Percentiles rank a stretch among this genome's conserved stretches.
phyloP scores from a whole-genome alignment of 1,284 basidiomycete species.

The Apiotrichum veenhuisii region DNA sequence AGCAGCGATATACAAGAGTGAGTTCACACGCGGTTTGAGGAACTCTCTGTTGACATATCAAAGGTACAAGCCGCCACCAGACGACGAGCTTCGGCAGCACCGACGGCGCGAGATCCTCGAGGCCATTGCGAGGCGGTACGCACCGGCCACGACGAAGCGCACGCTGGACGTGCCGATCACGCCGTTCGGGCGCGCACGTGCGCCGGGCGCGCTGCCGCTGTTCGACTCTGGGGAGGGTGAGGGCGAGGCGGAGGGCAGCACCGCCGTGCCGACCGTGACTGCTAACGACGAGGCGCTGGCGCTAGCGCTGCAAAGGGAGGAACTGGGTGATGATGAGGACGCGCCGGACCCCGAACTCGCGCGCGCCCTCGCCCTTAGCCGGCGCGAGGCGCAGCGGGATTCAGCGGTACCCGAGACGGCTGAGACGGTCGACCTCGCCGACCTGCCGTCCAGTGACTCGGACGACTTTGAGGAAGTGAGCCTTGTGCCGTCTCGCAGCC shows the following conservation, averaged over 20 bases:
- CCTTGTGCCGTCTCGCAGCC: slow-evolving; percentile 20
- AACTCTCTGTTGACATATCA: background rate
- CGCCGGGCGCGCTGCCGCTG: slow-evolving; percentile 50
- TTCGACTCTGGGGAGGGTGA: slow-evolving; percentile 61
- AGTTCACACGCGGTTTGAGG: background rate
- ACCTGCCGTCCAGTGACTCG: slow-evolving; percentile 3
- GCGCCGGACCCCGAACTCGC: slow-evolving; percentile 38
- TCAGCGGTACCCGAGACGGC: background rate
- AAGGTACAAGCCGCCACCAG: slow-evolving; percentile 37
- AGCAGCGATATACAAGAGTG: slow-evolving; percentile 14
- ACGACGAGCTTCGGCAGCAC: slow-evolving; percentile 66
- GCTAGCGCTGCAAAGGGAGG: slow-evolving; percentile 46
- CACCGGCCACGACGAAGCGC: slow-evolving; percentile 47
- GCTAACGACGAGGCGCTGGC: slow-evolving; percentile 46
- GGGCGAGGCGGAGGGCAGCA: too few species aligned
- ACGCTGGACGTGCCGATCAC: slow-evolving; percentile 34
- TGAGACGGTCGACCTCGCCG: background rate
- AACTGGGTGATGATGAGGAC: slow-evolving; percentile 44
- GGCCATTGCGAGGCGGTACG: slow-evolving; percentile 60
- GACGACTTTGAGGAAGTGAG: slow-evolving; percentile 38
- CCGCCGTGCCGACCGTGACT: slow-evolving; percentile 7
- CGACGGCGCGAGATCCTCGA: slow-evolving; percentile 64
- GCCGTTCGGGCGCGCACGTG: slow-evolving; percentile 33
- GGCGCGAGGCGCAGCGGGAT: background rate
- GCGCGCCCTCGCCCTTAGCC: slow-evolving; percentile 27